Evolutionary conservation across 192 early-diverging fungal genomes (phyloP).

Genomic region (Gigaspora rosea): DNA sequence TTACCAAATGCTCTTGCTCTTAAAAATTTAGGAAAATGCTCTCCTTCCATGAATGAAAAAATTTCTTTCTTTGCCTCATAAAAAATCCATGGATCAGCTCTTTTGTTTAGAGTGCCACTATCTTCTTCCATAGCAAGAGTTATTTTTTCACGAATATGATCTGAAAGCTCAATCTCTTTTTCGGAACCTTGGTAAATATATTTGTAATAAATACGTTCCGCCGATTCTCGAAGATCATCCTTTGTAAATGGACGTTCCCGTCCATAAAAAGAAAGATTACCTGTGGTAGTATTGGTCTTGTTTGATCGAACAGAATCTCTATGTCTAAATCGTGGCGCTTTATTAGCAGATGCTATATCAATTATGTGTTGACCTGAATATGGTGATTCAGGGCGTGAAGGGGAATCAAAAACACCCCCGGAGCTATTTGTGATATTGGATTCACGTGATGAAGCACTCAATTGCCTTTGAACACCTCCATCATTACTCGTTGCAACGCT

Average conservation of each 20-base stretch:
- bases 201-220: constrained; percentile 57
- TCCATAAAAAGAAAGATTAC: constrained; percentile 25
- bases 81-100: constrained; percentile 55
- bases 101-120: not conserved
- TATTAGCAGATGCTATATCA: constrained; percentile 9
- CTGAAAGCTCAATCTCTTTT: constrained; percentile 51
- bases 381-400: constrained; percentile 26
- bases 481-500: not conserved
- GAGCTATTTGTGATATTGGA: not conserved
- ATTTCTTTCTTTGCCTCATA: constrained; percentile 57
- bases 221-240: constrained; percentile 50
- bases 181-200: constrained; percentile 56
- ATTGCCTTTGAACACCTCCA: not conserved
- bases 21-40: constrained; percentile 60
- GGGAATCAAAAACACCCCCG: not conserved
- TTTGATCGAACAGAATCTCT: constrained; percentile 32
- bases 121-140: constrained; percentile 36
- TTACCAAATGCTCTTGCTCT: constrained; percentile 58
- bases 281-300: constrained; percentile 22
- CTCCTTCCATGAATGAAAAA: constrained; percentile 53
- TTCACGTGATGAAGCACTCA: constrained; percentile 5
- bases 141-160: constrained; percentile 38
- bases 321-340: constrained; percentile 3
- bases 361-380: constrained; percentile 7
- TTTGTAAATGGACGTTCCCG: constrained; percentile 38